Evolutionary conservation across 2,329 filamentous ascomycete genomes (phyloP).

Genomic region (Botrytis hyacinthi): DNA sequence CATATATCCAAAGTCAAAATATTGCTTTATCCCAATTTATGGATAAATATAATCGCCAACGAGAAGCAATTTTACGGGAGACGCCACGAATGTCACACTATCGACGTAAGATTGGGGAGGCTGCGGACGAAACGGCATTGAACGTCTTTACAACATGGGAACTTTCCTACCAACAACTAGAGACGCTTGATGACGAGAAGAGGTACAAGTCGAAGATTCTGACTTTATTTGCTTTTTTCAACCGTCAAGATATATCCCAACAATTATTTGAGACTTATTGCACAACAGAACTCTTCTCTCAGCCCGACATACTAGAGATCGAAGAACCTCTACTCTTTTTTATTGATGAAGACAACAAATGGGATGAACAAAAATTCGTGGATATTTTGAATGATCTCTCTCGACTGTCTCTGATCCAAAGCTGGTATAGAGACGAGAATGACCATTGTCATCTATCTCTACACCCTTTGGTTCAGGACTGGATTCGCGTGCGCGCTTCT

Average conservation of each 20-base stretch:
- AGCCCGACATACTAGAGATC: too few species aligned
- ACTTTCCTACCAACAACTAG: slow-evolving; percentile 30
- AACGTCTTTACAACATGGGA: slow-evolving; percentile 36
- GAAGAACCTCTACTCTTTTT: background rate
- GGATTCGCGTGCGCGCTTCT: slow-evolving; percentile 28
- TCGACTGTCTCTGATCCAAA: slow-evolving; percentile 29
- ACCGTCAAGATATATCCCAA: slow-evolving; percentile 30
- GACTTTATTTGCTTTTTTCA: slow-evolving; percentile 32
- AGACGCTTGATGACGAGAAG: background rate
- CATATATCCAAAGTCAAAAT: slow-evolving; percentile 31
- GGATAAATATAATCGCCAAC: slow-evolving; percentile 24
- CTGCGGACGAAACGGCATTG: slow-evolving; percentile 23
- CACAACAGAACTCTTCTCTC: background rate
- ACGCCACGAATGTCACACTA: slow-evolving; percentile 29
- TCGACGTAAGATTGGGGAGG: slow-evolving; percentile 18
- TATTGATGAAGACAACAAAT: background rate
- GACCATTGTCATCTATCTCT: slow-evolving; percentile 25
- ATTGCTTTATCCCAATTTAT: slow-evolving; percentile 29
- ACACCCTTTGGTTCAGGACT: slow-evolving; percentile 32
- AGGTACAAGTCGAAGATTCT: slow-evolving; percentile 23
- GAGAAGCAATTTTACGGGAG: slow-evolving; percentile 25
- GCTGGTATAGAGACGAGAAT: slow-evolving; percentile 23
- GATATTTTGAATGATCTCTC: slow-evolving; percentile 25
- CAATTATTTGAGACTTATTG: slow-evolving; percentile 28
- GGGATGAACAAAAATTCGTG: slow-evolving; percentile 25